Evolutionary conservation across 1,139 yeast species (phyloP), one percentile per base, ranked within the genome.

Genomic region (Hemisphaericaspora xylofermentans): DNA sequence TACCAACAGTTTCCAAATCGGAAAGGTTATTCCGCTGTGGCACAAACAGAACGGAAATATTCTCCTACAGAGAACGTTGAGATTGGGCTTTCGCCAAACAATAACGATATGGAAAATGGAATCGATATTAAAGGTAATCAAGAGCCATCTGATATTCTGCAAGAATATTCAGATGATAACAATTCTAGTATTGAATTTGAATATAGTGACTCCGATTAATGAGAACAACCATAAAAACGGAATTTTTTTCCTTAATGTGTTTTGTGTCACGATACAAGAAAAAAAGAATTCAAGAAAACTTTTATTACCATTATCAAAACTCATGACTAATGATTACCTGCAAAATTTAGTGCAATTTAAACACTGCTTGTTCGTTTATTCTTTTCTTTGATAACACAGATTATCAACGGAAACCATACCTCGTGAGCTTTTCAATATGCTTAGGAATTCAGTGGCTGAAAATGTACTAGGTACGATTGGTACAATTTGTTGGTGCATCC

Each of bases 401-500:
- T 9, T 24, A 24, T 8, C 12, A 24, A n/a, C n/a, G n/a, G n/a
- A n/a, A n/a, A 24, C 12, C 10, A 8, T 12, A 24, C 27, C 27
- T n/a, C n/a, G n/a, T n/a, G 24, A 21, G 24, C 6, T 21, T 8
- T 21, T 21, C 8, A 21, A 8, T 21, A 26, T 26, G 29, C 4
- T 62, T 64, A 33, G 45, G 33, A 60, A 59, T 48, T 54, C 43
- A 21, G 71, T 68, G 10, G 88, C 88, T 1, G 80, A 87, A 19
- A 88, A 87, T 40, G 89, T 86, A 7, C 71, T 88, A 45, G 96
- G 88, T n/a, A 88, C 96, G 7, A 72, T 85, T 2, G 97, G 96
- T 13, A 89, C 97, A 0, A 79, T 89, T 4, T 74, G 87, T 46
- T 91, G 97, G 96, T 89, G 96, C 61, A 67, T 89, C 48, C 97